Evolutionary conservation across 805 yeast species (phyloP), one percentile per base, ranked within the genome.

Genomic region (Ogataea trehalophila): DNA sequence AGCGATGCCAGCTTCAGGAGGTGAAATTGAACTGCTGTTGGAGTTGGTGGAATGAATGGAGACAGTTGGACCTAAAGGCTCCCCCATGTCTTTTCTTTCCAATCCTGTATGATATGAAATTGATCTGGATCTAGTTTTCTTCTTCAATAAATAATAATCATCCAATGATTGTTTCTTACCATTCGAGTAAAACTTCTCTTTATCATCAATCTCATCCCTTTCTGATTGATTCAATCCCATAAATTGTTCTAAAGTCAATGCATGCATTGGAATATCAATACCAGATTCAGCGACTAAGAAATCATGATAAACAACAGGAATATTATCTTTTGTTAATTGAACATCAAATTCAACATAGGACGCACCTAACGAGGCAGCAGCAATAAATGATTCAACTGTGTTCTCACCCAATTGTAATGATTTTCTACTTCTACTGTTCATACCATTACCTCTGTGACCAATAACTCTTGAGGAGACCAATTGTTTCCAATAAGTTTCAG

Each of bases 331-430:
- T 15, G 98, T 92, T 56, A 92, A 72, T 63, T 92, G 98, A 41
- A 92, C 98, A 67, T 92, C 98, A 63, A 92, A 92, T 67, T 92
- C 98, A 44, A 92, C 97, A 60, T 92, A 92, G 2, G 95, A 85
- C 1, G 98, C 98, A 37, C 98, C 98, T 54, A 92, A 71, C 2
- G 95, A 89, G 0, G 97, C 96, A 0, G 98, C 98, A 13, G 96
- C 95, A 61, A 92, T 86, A 59, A 92, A 92, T 0, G 96, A 87
- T 59, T 92, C 97, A 18, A 92, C 85, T 0, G 98, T 92, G 64
- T 92, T 92, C 60, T 92, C 98, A 38, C 98, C 98, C 50, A 92
- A 74, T 66, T 92, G 98, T 59, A 92, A 74, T 4, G 96, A 86
- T 52, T 80, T 83, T 41, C 83, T 76, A 39, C 77, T 76, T 48